Evolutionary conservation across 768 basidiomycete species (phyloP), one percentile per base, ranked within the genome.

Genomic region (Sarcodon sp.): DNA sequence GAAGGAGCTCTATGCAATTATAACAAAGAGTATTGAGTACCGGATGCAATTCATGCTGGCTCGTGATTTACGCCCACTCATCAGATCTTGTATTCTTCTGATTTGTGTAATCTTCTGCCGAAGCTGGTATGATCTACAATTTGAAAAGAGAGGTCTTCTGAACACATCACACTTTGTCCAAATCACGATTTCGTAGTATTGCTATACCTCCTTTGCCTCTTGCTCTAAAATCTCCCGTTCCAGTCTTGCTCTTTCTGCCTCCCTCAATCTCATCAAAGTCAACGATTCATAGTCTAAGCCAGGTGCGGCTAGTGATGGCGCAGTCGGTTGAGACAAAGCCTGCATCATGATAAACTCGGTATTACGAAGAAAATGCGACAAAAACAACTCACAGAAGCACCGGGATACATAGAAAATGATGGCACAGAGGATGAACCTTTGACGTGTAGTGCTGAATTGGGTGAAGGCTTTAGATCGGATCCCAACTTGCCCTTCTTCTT

Each of bases 221-320:
- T 75, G 72, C 57, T 85, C 83, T 35, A 76, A 61, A 53, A 88
- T 87, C 60, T 88, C 86, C 50, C 75, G 69, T 59, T 90, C 88
- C 21, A 92, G 59, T 39, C 82, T 69, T 52, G 79, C 82, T 35
- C 83, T 71, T 60, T 90, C 88, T 0, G 87, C 86, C 57, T 90
- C 84, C 34, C 87, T 71, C 59, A 92, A 67, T 4, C 87, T 76
- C 71, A 90, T 74, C 34, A 91, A 69, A 0, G 86, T 90, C 50
- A 89, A 57, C 3, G 81, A 77, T 63, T 90, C 88, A 48, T 82
- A 91, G 59, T 89, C 84, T 44, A 89, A 54, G 1, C 73, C 74
- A 9, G 68, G 57, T 12, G 53, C 57, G 0, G 41, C 18, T 4
- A 36, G 45, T 8, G 48, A 47, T 16, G 62, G 58, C 51, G 16